These are phyloP conservation scores for Podospora anserina DNA, from an alignment of 495 filamentous ascomycete species.

Conservation along the genomic window DNA sequence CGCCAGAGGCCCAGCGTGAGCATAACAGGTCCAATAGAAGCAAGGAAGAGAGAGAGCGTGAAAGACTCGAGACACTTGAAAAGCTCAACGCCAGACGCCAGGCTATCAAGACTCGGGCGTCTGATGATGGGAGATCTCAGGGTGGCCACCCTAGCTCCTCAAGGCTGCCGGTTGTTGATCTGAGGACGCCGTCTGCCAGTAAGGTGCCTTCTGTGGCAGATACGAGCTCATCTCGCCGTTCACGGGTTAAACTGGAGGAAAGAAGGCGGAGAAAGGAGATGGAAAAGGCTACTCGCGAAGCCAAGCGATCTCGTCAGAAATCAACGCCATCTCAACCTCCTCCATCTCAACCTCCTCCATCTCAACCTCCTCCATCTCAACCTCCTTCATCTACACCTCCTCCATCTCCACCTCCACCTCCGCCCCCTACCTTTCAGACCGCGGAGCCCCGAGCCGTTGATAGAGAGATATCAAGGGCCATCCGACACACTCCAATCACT, in stretches of 20 bases:
- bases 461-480: slow-evolving; percentile 6
- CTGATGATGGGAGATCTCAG: background rate
- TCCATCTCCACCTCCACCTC: background rate
- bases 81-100: background rate
- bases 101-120: background rate
- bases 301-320: no score
- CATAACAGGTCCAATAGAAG: background rate
- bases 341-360: background rate
- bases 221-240: background rate
- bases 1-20: background rate
- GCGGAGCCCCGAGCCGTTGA: background rate
- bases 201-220: background rate
- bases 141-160: background rate
- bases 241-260: background rate
- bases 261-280: background rate
- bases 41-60: background rate
- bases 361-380: background rate
- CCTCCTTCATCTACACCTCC: background rate
- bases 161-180: background rate
- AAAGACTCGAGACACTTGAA: background rate
- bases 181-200: background rate
- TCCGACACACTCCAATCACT: slow-evolving; percentile 6
- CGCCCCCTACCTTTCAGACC: background rate
- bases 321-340: no score
- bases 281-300: background rate